phyloP scores from a whole-genome alignment of 768 basidiomycete genomes.

The Mycena filopes region DNA sequence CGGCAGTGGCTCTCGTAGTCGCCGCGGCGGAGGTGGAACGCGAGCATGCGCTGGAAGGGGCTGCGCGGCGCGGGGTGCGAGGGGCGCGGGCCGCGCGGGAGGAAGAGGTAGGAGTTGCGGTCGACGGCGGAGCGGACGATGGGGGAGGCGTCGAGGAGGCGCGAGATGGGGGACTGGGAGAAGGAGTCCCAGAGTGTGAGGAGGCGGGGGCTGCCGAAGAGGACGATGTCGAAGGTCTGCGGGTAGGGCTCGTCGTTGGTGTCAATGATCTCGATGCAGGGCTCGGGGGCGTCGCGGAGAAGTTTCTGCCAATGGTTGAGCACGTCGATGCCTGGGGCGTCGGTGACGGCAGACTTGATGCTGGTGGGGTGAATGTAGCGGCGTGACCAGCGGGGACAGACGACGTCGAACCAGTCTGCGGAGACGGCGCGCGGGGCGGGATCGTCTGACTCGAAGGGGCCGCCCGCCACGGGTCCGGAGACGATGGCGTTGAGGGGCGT shows the following conservation, averaged over 20 bases:
- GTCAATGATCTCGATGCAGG: slow-evolving; percentile 54
- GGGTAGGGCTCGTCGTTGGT: slow-evolving; percentile 43
- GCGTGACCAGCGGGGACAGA: slow-evolving; percentile 54
- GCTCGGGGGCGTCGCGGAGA: slow-evolving; percentile 52
- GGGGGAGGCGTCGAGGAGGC: slow-evolving; percentile 45
- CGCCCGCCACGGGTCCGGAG: slow-evolving; percentile 57
- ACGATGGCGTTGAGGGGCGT: slow-evolving; percentile 47
- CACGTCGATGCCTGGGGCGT: slow-evolving; percentile 46
- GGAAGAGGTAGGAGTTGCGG: slow-evolving; percentile 48
- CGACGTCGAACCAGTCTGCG: slow-evolving; percentile 53
- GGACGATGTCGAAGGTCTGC: slow-evolving; percentile 48
- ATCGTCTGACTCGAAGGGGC: slow-evolving; percentile 51
- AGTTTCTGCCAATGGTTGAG: slow-evolving; percentile 53
- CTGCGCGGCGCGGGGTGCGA: slow-evolving; percentile 39
- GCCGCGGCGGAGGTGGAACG: slow-evolving; percentile 40
- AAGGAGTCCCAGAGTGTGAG: slow-evolving; percentile 48
- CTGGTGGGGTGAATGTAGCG: slow-evolving; percentile 51
- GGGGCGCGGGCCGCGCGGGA: slow-evolving; percentile 43
- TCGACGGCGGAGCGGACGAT: slow-evolving; percentile 50
- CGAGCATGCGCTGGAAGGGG: slow-evolving; percentile 44
- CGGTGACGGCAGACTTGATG: slow-evolving; percentile 48
- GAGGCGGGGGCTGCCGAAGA: slow-evolving; percentile 47
- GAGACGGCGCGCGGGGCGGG: slow-evolving; percentile 57
- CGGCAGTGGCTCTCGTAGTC: slow-evolving; percentile 40
- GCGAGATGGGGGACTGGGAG: slow-evolving; percentile 47